Evolutionary conservation across 1,284 basidiomycete species (phyloP), one percentile per base, ranked within the genome.

Genomic region (Vanrija sp.): DNA sequence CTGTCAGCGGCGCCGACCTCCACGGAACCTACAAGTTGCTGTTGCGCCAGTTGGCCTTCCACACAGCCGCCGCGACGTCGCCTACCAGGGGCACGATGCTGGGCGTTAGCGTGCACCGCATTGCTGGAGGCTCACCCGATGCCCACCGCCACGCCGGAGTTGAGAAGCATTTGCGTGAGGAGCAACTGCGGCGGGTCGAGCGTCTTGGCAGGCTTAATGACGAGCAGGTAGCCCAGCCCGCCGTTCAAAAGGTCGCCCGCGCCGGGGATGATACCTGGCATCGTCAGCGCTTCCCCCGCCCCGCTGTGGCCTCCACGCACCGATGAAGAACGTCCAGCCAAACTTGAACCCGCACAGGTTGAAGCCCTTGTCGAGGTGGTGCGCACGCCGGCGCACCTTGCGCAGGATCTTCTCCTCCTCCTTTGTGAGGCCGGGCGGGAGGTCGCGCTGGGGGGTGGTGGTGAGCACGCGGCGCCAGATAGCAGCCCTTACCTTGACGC

Each of bases 331-430:
- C 1, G 80, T 80, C 86, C 87, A 95, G 5, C 94, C 93, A 60
- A 96, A 92, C 9, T 85, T 83, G 58, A 96, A 76, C 3, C 93
- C 91, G 65, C 86, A 90, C 10, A 97, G 52, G 46, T 73, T 80
- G 79, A 97, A 89, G 7, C 90, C 88, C 75, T 92, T 94, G 80
- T 98, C 94, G 53, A 98, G 86, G 69, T 87, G 85, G 71, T 93
- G 91, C 0, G 94, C 93, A 8, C 93, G 61, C 50, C 81, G 79
- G 70, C 89, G 84, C 44, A 94, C 84, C 18, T 86, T 83, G 64
- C 82, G 82, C 50, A 93, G 80, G 49, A 91, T 85, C 62, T 84
- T 85, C n/a, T 82, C 82, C 60, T 96, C 91, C 29, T 86, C 82
- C 29, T 81, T 75, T 0, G 89, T 88, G 4, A 96, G 82, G 0